Percentiles rank a stretch among this genome's conserved stretches.
Conservation (phyloP, 306 rosid species). For the Cucurbita argyrosperma region DNA sequence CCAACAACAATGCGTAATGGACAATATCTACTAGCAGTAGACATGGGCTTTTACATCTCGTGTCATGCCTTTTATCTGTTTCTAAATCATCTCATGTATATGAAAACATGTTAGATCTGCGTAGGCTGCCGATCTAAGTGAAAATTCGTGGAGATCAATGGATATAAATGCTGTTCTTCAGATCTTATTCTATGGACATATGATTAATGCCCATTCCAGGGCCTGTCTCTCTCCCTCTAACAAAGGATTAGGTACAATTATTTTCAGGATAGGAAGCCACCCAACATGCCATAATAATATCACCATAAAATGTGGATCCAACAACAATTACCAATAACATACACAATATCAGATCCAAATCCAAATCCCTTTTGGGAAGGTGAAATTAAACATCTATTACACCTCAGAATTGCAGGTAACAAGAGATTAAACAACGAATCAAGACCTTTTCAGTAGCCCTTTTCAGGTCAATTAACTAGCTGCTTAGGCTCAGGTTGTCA, state of each 20-base stretch:
- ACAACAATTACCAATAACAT: background rate
- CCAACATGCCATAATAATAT: background rate
- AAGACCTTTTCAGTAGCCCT: background rate
- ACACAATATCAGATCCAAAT: background rate
- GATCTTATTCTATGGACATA: background rate
- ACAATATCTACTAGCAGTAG: too few species aligned
- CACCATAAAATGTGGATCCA: slow-evolving; percentile 1
- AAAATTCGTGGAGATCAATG: background rate
- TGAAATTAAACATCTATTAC: background rate
- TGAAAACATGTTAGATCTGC: background rate
- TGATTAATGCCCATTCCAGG: background rate
- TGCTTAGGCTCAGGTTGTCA: background rate
- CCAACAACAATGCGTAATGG: too few species aligned
- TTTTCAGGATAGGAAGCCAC: background rate
- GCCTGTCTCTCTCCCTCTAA: background rate
- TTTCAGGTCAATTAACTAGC: background rate
- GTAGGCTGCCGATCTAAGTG: background rate
- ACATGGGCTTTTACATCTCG: too few species aligned
- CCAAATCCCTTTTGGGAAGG: background rate
- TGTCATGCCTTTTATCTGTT: too few species aligned
- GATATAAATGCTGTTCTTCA: too few species aligned
- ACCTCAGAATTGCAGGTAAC: background rate
- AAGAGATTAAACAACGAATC: background rate
- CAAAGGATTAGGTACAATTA: slow-evolving; percentile 10
- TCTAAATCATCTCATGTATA: too few species aligned